phyloP scores from a whole-genome alignment of 2,329 filamentous ascomycete species.

The Fusarium neocosmosporiellum region DNA sequence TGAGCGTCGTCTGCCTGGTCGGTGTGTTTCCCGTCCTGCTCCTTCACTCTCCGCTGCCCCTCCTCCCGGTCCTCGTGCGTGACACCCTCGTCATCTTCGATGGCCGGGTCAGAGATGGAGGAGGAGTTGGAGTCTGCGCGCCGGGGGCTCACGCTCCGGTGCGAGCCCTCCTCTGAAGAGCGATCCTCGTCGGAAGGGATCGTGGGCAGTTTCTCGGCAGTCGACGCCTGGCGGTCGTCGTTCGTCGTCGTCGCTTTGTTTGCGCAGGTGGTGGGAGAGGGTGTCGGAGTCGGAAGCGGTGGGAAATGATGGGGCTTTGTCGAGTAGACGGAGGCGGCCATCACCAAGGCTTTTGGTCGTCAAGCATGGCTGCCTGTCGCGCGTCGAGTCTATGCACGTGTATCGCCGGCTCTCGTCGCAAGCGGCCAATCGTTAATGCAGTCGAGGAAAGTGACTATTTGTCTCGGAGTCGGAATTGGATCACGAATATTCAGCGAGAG shows the following conservation, averaged over 20 bases:
- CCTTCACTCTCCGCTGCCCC: conserved; percentile 1
- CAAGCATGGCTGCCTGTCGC: conserved; percentile 27
- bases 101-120: conserved; percentile 46
- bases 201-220: conserved; percentile 28
- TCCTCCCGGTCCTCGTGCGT: not conserved
- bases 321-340: conserved; percentile 41
- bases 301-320: conserved; percentile 34
- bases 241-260: not conserved
- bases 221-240: not conserved
- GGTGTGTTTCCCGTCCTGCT: not conserved
- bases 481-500: conserved; percentile 4
- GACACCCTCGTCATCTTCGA: conserved; percentile 36
- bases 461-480: not conserved
- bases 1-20: conserved; percentile 14
- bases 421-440: conserved; percentile 2
- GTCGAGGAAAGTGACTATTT: not conserved
- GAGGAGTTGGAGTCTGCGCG: conserved; percentile 42
- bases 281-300: conserved; percentile 25
- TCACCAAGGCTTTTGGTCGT: conserved; percentile 38
- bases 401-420: not conserved
- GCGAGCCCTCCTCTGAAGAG: conserved; percentile 46
- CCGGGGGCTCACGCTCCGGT: conserved; percentile 35
- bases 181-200: conserved; percentile 47
- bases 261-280: conserved; percentile 27
- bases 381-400: not conserved